Evolutionary conservation across 2,329 filamentous ascomycete genomes (phyloP), one percentile per base, ranked within the genome.

Genomic region (Xylaria sp.): DNA sequence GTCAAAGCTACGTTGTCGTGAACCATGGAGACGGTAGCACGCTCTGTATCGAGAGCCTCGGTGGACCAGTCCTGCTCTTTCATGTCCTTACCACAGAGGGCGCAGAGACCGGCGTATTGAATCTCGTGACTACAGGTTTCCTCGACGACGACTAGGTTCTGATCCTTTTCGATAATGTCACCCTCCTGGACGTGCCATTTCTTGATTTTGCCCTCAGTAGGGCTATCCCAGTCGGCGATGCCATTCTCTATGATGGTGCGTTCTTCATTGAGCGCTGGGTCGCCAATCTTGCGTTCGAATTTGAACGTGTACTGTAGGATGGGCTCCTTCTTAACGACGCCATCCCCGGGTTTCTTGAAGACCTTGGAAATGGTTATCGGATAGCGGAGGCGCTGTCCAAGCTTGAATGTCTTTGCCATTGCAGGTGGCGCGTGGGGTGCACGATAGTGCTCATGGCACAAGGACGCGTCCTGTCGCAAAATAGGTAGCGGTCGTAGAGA

Each of bases 21-120:
- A 28, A 92, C 90, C 87, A 97, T 96, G 78, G 94, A 94, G 76
- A 99, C 94, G 62, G 91, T 92, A 54, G 95, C 95, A 69, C 94
- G 92, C 66, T 91, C 88, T 2, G 91, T 90, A 75, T 96, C 92
- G 70, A 87, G 86, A 50, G 87, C 82, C 66, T 94, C 89, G 63
- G 89, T 92, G 58, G 92, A 92, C 85, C 92, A 97, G 76, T 89
- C 91, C 70, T 89, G 86, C 83, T 92, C 89, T 57, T 92, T 97
- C 93, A 99, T 97, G 78, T 98, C 94, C 78, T 94, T 92, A 67
- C 95, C 95, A 78, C 95, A 99, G 65, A 94, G 86, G 62, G 89
- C 92, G 79, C 95, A 99, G 69, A 99, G 85, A 46, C 94, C 94
- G 60, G 91, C 90, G 74, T 92, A 97, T 77, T 98, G 94, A 42